Evolutionary conservation across 768 basidiomycete species (phyloP), one percentile per base, ranked within the genome.

Genomic region (Lyophyllum atratum): DNA sequence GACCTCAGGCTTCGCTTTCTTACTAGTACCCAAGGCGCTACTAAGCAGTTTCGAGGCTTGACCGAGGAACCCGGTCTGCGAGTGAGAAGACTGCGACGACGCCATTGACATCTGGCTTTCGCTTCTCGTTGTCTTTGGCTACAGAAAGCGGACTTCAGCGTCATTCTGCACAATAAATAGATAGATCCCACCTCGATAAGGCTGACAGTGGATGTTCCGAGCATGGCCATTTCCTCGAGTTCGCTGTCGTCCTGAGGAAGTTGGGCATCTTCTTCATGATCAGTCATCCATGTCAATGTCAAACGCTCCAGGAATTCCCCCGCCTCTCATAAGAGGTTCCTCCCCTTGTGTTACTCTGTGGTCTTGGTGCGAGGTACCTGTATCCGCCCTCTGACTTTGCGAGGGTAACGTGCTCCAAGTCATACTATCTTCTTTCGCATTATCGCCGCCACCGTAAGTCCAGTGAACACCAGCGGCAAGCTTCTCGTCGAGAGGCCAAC

Each of bases 341-440:
- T 58, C 44, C 49, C 1, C 12, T n/a, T 49, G 48, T 19, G 49
- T 14, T 22, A 49, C 21, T 10, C 19, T 9, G 10, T 61, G 21
- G 0, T 54, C 52, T 28, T 54, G 56, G 40, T 63, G 64, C 31
- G 66, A 64, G 47, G 61, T 64, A 25, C 66, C 74, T 15, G 77
- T 78, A 59, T 82, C 79, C 21, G 61, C 70, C 46, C 74, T 69
- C 61, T 84, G 83, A 63, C 81, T 86, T 59, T 84, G 78, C 15
- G 85, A 85, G 21, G 84, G 86, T 51, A 80, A 65, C 17, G 87
- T 86, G 61, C 86, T 90, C 90, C 90, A 91, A 17, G 89, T 89
- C 71, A 85, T 79, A 59, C 84, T 87, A 63, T 90, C 89, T 46
- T 90, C 89, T 56, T 79, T 82, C 8, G 75, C 71, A 22, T 70